Evolutionary conservation across 352 stramenopile species (phyloP).

Genomic region (Phytophthora litchii): DNA sequence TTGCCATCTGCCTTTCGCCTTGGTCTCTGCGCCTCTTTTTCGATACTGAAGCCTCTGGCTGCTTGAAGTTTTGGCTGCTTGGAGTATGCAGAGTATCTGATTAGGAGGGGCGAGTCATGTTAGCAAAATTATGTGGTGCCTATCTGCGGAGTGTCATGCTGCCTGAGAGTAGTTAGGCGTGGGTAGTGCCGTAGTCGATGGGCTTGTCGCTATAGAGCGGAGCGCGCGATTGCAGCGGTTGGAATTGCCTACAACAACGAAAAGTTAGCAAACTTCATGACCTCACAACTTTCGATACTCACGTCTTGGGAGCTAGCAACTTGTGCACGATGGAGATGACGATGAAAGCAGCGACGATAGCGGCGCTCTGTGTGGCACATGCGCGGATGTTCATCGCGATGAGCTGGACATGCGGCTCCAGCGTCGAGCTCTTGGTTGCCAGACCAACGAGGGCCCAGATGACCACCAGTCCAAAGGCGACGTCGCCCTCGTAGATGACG

Average conservation of each 20-base stretch:
- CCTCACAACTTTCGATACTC: conserved; percentile 9
- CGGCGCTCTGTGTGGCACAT: conserved; percentile 60
- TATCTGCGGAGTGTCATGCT: conserved; percentile 1
- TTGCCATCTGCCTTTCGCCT: conserved; percentile 14
- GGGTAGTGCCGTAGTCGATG: conserved; percentile 53
- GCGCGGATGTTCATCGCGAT: conserved; percentile 71
- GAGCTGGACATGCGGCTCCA: conserved; percentile 47
- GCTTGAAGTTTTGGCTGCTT: conserved; percentile 26
- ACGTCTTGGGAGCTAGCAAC: conserved; percentile 43
- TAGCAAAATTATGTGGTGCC: conserved; percentile 12
- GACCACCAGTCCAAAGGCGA: conserved; percentile 64
- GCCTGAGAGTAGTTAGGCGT: conserved; percentile 13
- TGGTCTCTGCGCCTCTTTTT: conserved; percentile 18
- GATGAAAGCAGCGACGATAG: conserved; percentile 65
- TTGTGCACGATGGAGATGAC: conserved; percentile 50
- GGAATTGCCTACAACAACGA: conserved; percentile 19
- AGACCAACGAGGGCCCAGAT: conserved; percentile 72
- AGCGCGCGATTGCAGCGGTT: conserved; percentile 29
- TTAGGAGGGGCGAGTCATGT: conserved; percentile 12
- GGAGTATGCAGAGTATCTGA: conserved; percentile 1
- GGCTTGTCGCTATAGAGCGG: conserved; percentile 53
- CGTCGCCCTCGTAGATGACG: conserved; percentile 60
- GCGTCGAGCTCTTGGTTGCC: conserved; percentile 52
- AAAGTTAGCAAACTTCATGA: conserved; percentile 6
- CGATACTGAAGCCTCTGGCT: conserved; percentile 20